Percentiles rank a stretch among this genome's conserved stretches.
phyloP scores from a whole-genome alignment of 108 stramenopile species.

The Cyclostephanos tholiformis region DNA sequence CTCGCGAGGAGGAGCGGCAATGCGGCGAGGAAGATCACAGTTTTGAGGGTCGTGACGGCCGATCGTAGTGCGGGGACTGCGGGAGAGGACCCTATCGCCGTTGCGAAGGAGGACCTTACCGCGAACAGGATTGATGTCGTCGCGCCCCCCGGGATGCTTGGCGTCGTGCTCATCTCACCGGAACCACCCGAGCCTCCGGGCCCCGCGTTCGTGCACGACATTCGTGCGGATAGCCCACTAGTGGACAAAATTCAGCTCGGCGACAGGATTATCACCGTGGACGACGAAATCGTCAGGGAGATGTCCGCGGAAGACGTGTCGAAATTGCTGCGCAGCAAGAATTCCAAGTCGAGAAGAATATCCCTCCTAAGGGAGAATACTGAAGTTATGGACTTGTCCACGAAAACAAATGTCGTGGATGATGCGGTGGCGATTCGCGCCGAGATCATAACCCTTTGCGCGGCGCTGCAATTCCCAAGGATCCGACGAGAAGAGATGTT shows the following conservation, averaged over 20 bases:
- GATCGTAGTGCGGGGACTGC: not conserved
- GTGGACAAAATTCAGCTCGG: slow-evolving; percentile 49
- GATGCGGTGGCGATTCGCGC: not conserved
- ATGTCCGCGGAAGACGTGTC: slow-evolving; percentile 44
- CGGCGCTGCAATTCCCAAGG: not conserved
- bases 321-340: slow-evolving; percentile 37
- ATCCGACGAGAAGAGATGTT: slow-evolving; percentile 17
- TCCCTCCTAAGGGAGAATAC: slow-evolving; percentile 22
- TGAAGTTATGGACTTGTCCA: not conserved
- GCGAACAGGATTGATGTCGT: not conserved
- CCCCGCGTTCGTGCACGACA: slow-evolving; percentile 23
- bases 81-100: too few species aligned
- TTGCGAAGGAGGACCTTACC: not conserved
- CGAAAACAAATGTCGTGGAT: not conserved
- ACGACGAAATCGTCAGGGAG: slow-evolving; percentile 52
- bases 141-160: slow-evolving; percentile 24
- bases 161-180: slow-evolving; percentile 11
- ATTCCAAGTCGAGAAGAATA: slow-evolving; percentile 28
- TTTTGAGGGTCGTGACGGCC: not conserved
- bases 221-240: slow-evolving; percentile 36
- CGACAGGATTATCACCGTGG: slow-evolving; percentile 65
- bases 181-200: slow-evolving; percentile 16
- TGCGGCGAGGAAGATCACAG: not conserved
- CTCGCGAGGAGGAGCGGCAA: slow-evolving; percentile 5
- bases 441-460: not conserved